phyloP scores from a whole-genome alignment of 805 yeast species.

The Nakazawaea populi region DNA sequence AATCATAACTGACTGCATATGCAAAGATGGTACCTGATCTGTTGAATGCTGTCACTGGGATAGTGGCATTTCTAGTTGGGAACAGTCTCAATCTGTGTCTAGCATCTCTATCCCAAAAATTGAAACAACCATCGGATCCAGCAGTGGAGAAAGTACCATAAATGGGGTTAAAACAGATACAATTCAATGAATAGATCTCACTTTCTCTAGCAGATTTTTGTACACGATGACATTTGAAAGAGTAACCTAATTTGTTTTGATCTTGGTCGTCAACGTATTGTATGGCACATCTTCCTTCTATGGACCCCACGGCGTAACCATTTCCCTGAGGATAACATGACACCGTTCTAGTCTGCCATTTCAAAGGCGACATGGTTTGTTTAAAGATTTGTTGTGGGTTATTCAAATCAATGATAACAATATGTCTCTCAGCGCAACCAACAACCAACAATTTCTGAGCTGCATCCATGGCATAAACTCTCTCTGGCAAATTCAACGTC shows the following conservation, averaged over 20 bases:
- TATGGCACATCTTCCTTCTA: conserved; percentile 94
- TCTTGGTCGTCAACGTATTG: conserved; percentile 84
- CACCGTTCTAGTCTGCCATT: conserved; percentile 81
- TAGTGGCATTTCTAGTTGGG: conserved; percentile 61
- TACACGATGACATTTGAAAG: conserved; percentile 87
- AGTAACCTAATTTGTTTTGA: conserved; percentile 68
- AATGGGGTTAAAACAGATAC: conserved; percentile 80
- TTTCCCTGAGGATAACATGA: conserved; percentile 87
- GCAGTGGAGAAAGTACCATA: conserved; percentile 92
- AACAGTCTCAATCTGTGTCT: conserved; percentile 79
- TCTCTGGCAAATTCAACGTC: conserved; percentile 78
- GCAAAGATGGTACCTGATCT: conserved; percentile 81
- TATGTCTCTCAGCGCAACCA: conserved; percentile 89
- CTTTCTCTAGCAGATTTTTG: conserved; percentile 58
- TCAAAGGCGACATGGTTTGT: conserved; percentile 67
- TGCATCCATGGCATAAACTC: conserved; percentile 86
- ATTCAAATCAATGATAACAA: conserved; percentile 70
- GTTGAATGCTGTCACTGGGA: conserved; percentile 77
- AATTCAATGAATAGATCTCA: conserved; percentile 71
- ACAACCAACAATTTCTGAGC: conserved; percentile 78
- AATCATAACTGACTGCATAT: conserved; percentile 88
- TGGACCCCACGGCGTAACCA: conserved; percentile 88
- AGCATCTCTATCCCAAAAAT: conserved; percentile 95
- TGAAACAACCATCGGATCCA: conserved; percentile 90
- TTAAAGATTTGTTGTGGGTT: conserved; percentile 81